Base-by-base conservation (phyloP, 306 rosid species). In the Crotalaria pallida region DNA sequence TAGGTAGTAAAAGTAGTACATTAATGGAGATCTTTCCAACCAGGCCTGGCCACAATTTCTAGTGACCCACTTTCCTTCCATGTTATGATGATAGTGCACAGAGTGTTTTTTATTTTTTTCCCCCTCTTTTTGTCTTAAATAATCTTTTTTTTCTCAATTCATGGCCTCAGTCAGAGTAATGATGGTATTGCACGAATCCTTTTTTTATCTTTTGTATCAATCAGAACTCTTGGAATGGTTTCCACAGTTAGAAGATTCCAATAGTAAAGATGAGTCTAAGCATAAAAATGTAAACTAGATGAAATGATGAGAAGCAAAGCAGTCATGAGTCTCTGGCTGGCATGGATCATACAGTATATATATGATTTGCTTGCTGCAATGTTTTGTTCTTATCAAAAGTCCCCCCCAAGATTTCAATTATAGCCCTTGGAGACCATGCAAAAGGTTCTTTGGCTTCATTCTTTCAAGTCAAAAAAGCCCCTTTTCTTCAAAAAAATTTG, bases 371-470 rank as follows among this genome's bases (percentile, higher is more conserved):
- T 67, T 64, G 60, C 60, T 72, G 77, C 78, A 24, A 63, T 64
- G 79, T 71, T 73, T 68, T 77, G 77, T 80, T 84, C 83, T 58
- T 78, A 87, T 86, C 80, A 86, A 92, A 88, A 88, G 90, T 65
- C 78, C 83, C 79, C 78, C 83, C 79, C 88, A 71, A 84, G 78
- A 83, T 81, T 72, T 83, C 85, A 89, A 92, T 92, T 74, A 92
- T 89, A 69, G 17, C 72, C 74, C 96, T 93, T 62, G 93, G 88
- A 93, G 96, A 90, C 97, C 97, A 90, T 93, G 96, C 92, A 90
- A 93, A 93, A 93, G 89, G 10, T 73, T 78, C 76, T 84, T 89
- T 86, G 85, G 84, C 87, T 77, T 74, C 75, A 70, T 75, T 63
- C 81, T 80, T 81, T 77, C 81, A 74, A 69, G 81, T 85, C 84